phyloP scores from a whole-genome alignment of 192 early-diverging fungal species.

The Rhizoclosmatium globosum region DNA sequence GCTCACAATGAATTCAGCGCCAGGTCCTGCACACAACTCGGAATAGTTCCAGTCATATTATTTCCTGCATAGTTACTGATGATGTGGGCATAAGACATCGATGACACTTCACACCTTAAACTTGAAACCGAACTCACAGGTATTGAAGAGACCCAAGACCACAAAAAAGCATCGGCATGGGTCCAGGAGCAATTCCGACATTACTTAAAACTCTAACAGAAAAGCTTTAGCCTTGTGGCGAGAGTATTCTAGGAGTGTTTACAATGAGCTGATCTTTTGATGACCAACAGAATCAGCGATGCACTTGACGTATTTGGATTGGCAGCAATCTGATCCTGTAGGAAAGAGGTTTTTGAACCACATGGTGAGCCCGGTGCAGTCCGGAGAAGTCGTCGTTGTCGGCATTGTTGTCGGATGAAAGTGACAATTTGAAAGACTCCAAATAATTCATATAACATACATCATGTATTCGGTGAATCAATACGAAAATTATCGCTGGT shows the following conservation, averaged over 20 bases:
- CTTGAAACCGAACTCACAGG: neutral
- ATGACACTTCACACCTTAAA: neutral
- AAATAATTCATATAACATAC: too few species aligned
- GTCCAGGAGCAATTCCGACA: neutral
- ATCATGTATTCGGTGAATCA: too few species aligned
- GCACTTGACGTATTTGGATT: neutral
- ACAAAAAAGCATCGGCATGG: neutral
- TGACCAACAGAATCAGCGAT: neutral
- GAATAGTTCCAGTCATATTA: neutral
- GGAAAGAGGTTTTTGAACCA: neutral
- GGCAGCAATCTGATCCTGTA: neutral
- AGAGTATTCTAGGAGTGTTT: neutral
- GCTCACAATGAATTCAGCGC: neutral
- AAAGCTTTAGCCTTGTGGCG: neutral
- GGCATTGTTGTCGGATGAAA: too few species aligned
- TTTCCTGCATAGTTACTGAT: neutral
- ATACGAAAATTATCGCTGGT: neutral
- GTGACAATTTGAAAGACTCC: too few species aligned
- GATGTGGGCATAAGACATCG: neutral
- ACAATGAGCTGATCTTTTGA: neutral
- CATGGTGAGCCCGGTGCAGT: neutral
- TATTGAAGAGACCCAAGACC: neutral
- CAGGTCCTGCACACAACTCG: neutral
- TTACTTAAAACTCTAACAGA: neutral
- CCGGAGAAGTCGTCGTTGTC: neutral